Base-by-base conservation (phyloP, 257 asterid genomes). In the Marsdenia floribunda region DNA sequence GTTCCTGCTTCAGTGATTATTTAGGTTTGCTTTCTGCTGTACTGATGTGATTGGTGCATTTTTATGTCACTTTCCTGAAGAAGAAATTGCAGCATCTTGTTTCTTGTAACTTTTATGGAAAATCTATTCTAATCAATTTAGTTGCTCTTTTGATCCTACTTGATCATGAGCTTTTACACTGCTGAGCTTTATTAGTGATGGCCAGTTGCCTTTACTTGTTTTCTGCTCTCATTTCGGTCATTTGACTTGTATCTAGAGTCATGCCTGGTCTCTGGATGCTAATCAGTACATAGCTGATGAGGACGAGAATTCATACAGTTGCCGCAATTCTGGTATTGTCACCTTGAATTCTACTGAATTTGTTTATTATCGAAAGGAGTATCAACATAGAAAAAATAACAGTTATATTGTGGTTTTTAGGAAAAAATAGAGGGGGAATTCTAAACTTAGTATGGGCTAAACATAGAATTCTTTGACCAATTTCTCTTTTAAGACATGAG, bases 221-320 rank as follows among this genome's bases (percentile, higher is more conserved):
- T 69, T 70, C 55, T 63, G 52, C 47, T 37, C 58, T 72, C 52
- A 74, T 47, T 47, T 73, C 37, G 60, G 74, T 67, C 59, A 50
- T 70, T 24, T 47, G 49, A 64, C 75, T 78, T 83, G 75, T 75
- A 70, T 85, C 76, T 83, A 92, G 99, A 88, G 83, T 77, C 96
- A 86, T 75, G 77, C 83, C 61, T 95, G 97, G 99, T 89, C 93
- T 64, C 75, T 89, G 80, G 99, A 95, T 95, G 96, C 94, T 73
- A 95, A 95, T 84, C 97, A 92, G 76, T 95, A 87, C 78, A 91
- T 95, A 78, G 96, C 98, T 61, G 99, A 95, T 78, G 99, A 95
- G 90, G 99, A 92, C 77, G 97, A 92, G 68, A 95, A 89, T 80
- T 87, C 94, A 61, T 95, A 87, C 79, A 89, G 94, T 80, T 95